These are phyloP conservation scores for Phytophthora tentaculata DNA, from an alignment of 352 stramenopile genomes.

Conservation along the genomic window DNA sequence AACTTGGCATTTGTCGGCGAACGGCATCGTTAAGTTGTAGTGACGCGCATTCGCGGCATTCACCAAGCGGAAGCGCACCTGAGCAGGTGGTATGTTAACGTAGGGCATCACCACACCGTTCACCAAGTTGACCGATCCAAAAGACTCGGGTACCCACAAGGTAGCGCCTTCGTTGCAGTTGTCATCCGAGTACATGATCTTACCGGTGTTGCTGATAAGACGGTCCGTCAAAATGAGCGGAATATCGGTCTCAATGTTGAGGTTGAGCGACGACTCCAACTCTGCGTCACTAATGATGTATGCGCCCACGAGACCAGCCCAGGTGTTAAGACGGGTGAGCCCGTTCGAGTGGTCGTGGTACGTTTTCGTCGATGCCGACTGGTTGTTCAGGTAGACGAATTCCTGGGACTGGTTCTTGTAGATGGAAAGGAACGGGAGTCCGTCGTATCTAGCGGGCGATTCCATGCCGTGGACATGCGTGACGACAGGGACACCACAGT, in stretches of 20 bases:
- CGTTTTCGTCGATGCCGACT: conserved; percentile 58
- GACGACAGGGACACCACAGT: conserved; percentile 61
- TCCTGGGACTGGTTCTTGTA: conserved; percentile 63
- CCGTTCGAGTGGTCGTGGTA: conserved; percentile 70
- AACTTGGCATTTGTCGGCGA: conserved; percentile 60
- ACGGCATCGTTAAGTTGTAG: conserved; percentile 81
- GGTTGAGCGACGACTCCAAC: conserved; percentile 47
- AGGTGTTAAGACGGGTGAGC: conserved; percentile 66
- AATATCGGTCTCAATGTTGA: conserved; percentile 62
- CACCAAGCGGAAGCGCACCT: conserved; percentile 69
- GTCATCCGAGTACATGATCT: conserved; percentile 62
- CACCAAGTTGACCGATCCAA: conserved; percentile 56
- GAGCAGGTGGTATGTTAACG: conserved; percentile 62
- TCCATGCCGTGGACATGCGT: conserved; percentile 63
- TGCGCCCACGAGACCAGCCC: conserved; percentile 54
- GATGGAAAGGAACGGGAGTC: conserved; percentile 52
- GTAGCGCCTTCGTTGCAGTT: conserved; percentile 46
- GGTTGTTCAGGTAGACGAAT: conserved; percentile 65
- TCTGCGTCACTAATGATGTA: conserved; percentile 63
- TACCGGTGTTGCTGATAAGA: conserved; percentile 49
- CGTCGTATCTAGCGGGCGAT: conserved; percentile 52
- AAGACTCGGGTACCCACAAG: conserved; percentile 62
- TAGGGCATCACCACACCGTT: conserved; percentile 68
- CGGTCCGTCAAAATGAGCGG: conserved; percentile 53
- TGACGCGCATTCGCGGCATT: conserved; percentile 74